These are phyloP conservation scores for Edaphochlamys debaryana DNA, from an alignment of 139 green algal species.

Conservation along the genomic window DNA sequence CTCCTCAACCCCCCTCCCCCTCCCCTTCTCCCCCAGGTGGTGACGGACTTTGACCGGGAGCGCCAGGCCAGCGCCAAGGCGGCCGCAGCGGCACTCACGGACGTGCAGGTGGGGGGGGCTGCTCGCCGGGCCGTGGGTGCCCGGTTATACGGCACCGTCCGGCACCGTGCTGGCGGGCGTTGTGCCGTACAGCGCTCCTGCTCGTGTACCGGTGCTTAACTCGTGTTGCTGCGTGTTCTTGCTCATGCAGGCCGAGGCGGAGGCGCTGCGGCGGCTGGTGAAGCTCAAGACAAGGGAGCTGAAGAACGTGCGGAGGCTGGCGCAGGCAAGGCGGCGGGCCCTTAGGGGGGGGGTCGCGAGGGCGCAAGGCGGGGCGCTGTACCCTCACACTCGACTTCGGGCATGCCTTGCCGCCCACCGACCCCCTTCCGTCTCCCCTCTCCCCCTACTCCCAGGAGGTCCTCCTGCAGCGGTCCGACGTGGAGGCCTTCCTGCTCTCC, in stretches of 20 bases:
- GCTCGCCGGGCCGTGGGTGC: no score
- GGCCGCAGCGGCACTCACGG: conserved; percentile 38
- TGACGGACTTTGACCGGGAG: conserved; percentile 73
- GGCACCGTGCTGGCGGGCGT: no score
- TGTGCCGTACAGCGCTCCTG: no score
- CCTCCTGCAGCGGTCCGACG: conserved; percentile 84
- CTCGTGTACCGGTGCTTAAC: no score
- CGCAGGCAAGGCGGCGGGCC: conserved; percentile 36
- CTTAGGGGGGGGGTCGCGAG: neutral
- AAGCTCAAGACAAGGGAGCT: conserved; percentile 84
- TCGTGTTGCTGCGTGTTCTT: no score
- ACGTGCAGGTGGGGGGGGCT: conserved; percentile 40
- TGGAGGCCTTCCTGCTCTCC: conserved; percentile 92
- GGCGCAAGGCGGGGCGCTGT: no score
- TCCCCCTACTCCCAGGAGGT: conserved; percentile 68
- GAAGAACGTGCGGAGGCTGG: conserved; percentile 79
- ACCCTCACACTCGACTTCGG: no score
- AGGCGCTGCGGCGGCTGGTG: conserved; percentile 69
- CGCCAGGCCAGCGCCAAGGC: conserved; percentile 44
- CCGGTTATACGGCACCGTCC: no score
- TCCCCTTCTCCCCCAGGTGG: conserved; percentile 39
- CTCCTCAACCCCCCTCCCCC: no score
- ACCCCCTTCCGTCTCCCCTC: neutral
- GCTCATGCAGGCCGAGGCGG: conserved; percentile 62
- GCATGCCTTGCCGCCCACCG: no score